Evolutionary conservation across 2,329 filamentous ascomycete species (phyloP).

Genomic region (Ascochyta rabiei): DNA sequence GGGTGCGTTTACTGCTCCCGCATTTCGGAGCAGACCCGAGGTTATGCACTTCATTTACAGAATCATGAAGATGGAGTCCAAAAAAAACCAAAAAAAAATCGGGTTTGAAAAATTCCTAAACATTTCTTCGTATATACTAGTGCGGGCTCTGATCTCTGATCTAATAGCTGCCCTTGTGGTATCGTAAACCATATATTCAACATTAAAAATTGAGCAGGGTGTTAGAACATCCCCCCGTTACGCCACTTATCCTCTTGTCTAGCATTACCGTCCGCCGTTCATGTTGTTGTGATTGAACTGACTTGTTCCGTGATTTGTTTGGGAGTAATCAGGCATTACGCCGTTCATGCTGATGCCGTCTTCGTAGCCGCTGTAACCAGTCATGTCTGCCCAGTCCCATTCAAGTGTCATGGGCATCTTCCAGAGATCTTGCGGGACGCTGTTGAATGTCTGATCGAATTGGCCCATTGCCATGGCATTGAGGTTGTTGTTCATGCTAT

Average conservation of each 20-base stretch:
- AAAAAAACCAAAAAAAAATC: too few relatives aligned
- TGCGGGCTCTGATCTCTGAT: neutral
- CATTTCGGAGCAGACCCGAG: neutral
- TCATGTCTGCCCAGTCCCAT: conserved; percentile 75
- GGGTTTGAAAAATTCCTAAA: neutral
- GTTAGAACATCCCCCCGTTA: too few relatives aligned
- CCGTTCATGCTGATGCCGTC: conserved; percentile 49
- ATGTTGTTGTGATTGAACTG: conserved; percentile 42
- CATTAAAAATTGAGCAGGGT: conserved; percentile 6
- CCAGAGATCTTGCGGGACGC: conserved; percentile 88
- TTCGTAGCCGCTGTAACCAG: conserved; percentile 43
- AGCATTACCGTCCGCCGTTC: conserved; percentile 34
- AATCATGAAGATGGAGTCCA: neutral
- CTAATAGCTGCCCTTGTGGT: too few relatives aligned
- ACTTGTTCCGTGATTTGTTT: conserved; percentile 38
- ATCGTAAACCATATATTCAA: conserved; percentile 15
- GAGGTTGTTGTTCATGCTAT: conserved; percentile 32
- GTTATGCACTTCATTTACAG: neutral
- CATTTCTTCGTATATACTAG: neutral
- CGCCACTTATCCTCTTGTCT: neutral
- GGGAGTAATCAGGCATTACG: conserved; percentile 42
- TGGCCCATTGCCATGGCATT: conserved; percentile 47
- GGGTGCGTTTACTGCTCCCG: neutral
- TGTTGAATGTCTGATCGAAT: conserved; percentile 78
- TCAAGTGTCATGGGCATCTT: conserved; percentile 95